Conservation (phyloP, 1,284 basidiomycete species). For the Tausonia pullulans region DNA sequence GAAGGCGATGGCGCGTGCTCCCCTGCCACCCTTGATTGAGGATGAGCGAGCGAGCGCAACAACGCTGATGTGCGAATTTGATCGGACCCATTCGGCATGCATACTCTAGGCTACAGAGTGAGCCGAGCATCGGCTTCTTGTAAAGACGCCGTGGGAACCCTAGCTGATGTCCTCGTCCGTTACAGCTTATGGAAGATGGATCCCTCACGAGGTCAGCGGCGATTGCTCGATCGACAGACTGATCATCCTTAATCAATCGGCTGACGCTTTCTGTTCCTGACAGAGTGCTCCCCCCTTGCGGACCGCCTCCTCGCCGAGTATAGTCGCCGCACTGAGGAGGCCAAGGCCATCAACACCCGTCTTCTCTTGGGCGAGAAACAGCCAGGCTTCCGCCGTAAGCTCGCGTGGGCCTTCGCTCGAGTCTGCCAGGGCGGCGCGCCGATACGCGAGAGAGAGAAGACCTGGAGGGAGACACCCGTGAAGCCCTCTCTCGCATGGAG, state of each 20-base stretch:
- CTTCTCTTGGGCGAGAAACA: slow-evolving; percentile 43
- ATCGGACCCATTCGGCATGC: too few species aligned
- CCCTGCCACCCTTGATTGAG: too few species aligned
- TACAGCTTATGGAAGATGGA: slow-evolving; percentile 40
- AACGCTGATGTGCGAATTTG: too few species aligned
- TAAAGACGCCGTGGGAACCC: too few species aligned
- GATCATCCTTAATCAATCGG: neutral
- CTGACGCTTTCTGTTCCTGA: slow-evolving; percentile 1
- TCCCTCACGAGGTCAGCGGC: slow-evolving; percentile 33
- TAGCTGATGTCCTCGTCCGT: neutral
- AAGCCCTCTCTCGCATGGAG: slow-evolving; percentile 52
- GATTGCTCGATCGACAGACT: neutral
- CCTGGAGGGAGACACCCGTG: slow-evolving; percentile 29
- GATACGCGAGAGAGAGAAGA: slow-evolving; percentile 20
- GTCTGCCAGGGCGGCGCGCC: neutral
- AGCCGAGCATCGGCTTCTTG: too few species aligned
- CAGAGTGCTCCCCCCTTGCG: slow-evolving; percentile 43
- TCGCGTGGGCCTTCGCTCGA: slow-evolving; percentile 39
- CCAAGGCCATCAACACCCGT: slow-evolving; percentile 46
- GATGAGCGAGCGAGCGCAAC: too few species aligned
- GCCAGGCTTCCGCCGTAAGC: slow-evolving; percentile 34
- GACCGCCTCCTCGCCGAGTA: slow-evolving; percentile 41
- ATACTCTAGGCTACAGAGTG: too few species aligned
- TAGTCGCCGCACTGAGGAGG: slow-evolving; percentile 39
- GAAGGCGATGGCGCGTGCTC: too few species aligned